phyloP scores from a whole-genome alignment of 2,329 filamentous ascomycete genomes.

The Ascochyta rabiei region DNA sequence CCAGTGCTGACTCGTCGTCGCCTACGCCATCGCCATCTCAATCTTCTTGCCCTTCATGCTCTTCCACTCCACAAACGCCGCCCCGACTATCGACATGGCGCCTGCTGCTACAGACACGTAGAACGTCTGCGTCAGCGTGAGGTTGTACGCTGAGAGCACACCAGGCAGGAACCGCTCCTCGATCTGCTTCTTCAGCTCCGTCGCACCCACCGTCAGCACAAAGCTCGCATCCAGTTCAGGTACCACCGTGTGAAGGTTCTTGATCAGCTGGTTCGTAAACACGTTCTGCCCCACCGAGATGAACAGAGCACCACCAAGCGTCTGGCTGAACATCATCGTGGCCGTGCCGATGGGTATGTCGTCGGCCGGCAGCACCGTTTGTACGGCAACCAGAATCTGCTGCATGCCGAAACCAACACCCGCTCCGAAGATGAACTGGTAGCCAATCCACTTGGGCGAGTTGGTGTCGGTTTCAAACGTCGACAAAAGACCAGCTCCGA shows the following conservation, averaged over 20 bases:
- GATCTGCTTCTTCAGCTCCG: constrained; percentile 63
- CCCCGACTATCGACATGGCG: constrained; percentile 61
- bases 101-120: constrained; percentile 64
- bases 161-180: constrained; percentile 55
- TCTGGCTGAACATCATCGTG: constrained; percentile 56
- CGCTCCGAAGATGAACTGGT: constrained; percentile 49
- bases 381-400: constrained; percentile 54
- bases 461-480: constrained; percentile 51
- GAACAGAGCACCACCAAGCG: constrained; percentile 56
- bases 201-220: constrained; percentile 60
- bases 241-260: constrained; percentile 44
- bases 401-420: constrained; percentile 58
- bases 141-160: constrained; percentile 70
- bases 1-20: constrained; percentile 3
- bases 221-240: constrained; percentile 51
- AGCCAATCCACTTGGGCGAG: constrained; percentile 48
- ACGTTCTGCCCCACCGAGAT: constrained; percentile 58
- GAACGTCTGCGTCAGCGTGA: constrained; percentile 64
- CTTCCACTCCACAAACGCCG: constrained; percentile 66
- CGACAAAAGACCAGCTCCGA: constrained; percentile 55
- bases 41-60: constrained; percentile 66
- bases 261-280: constrained; percentile 56
- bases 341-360: constrained; percentile 57
- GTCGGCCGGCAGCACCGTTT: constrained; percentile 50
- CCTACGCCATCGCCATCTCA: constrained; percentile 44